Base-by-base conservation (phyloP, 1,284 basidiomycete genomes). In the Ganoderma meredithae region DNA sequence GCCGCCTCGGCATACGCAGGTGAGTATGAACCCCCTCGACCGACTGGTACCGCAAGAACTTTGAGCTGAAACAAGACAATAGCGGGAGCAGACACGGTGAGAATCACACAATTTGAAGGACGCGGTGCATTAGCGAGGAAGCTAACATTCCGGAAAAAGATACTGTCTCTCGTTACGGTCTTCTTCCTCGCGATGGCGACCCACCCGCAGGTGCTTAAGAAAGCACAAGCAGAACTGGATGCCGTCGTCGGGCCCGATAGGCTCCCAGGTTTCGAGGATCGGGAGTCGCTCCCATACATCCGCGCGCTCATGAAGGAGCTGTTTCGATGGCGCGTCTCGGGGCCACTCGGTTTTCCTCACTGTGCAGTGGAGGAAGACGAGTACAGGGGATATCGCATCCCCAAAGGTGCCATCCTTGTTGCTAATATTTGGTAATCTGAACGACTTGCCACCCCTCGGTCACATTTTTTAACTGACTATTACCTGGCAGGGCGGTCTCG, bases 161-260 rank as follows among this genome's bases (percentile, higher is more conserved):
- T 67, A 6, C 62, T 72, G 15, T 72, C 71, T 1, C 65, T 67
- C 17, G 68, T 72, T 4, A 61, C 70, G 19, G 74, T 71, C 7
- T 81, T 81, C 71, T 77, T 81, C 67, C 73, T 83, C n/a, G 77
- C 79, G 0, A 79, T 82, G 77, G 72, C 77, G 0, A 70, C 78
- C 52, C 74, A 79, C 58, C 82, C 81, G 0, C 79, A 82, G 4
- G 75, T 80, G 13, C 74, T 66, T 78, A 80, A 65, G 65, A 83
- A 44, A 78, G 83, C 72, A 44, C 73, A 33, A 76, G 82, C 31
- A 69, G 82, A 72, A 63, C 69, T 72, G n/a, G 69, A 70, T n/a
- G 52, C 63, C 1, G 67, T 70, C 31, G 61, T 72, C 53, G 75
- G 76, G 12, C 56, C 69, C 1, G 75, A 80, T 33, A 74, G 82